Percentiles rank a stretch among this genome's conserved stretches.
phyloP scores from a whole-genome alignment of 306 rosid genomes.

The Vicia villosa region DNA sequence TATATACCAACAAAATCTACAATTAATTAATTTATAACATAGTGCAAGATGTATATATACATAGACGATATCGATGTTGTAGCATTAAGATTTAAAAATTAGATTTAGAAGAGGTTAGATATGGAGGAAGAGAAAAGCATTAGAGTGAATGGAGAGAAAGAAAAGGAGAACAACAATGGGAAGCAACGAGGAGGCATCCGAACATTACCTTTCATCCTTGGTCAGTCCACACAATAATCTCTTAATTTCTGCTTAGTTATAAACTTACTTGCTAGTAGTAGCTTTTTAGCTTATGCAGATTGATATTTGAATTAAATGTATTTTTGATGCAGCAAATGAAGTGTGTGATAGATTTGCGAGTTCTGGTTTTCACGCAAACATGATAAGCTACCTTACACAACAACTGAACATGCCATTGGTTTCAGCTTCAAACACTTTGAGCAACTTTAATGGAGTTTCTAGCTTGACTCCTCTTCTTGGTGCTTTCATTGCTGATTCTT shows the following conservation, averaged over 20 bases:
- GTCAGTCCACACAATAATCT: conserved; percentile 29
- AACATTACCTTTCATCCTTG: conserved; percentile 65
- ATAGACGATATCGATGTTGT: conserved; percentile 16
- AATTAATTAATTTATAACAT: neutral
- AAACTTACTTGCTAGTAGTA: neutral
- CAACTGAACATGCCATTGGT: conserved; percentile 70
- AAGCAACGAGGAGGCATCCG: conserved; percentile 53
- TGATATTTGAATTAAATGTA: neutral
- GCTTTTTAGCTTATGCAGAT: neutral
- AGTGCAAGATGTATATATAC: neutral
- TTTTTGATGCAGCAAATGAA: conserved; percentile 62
- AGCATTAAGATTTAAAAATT: too few relatives aligned
- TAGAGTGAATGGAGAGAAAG: conserved; percentile 23
- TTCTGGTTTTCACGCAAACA: conserved; percentile 66
- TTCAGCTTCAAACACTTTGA: conserved; percentile 67
- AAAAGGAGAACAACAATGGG: conserved; percentile 22
- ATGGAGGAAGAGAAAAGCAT: conserved; percentile 33
- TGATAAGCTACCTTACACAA: conserved; percentile 70
- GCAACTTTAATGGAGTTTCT: conserved; percentile 61
- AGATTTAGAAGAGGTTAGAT: neutral
- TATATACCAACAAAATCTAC: too few relatives aligned
- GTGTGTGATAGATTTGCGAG: conserved; percentile 78
- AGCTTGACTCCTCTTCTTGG: conserved; percentile 72
- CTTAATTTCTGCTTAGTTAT: neutral
- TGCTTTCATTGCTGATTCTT: conserved; percentile 75